Evolutionary conservation across 345 rosid genomes (phyloP).

Genomic region (Rhizophora mangle): DNA sequence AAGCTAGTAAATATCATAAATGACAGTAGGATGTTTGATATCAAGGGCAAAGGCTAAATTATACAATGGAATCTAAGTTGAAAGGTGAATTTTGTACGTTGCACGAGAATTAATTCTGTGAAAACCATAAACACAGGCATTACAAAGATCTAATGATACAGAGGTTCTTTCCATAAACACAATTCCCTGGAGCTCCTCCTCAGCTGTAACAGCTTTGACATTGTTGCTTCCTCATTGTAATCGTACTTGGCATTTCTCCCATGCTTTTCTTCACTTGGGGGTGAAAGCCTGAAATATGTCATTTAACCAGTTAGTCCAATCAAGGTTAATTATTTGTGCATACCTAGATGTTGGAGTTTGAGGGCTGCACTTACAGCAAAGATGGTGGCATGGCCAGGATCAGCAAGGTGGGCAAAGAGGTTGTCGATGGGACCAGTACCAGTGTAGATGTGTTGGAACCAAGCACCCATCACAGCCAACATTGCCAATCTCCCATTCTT

Average conservation of each 20-base stretch:
- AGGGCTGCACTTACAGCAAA: conserved; percentile 59
- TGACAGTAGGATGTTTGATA: background rate
- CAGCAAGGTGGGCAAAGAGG: conserved; percentile 92
- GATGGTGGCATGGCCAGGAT: conserved; percentile 94
- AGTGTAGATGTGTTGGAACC: conserved; percentile 98
- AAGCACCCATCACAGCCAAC: conserved; percentile 99
- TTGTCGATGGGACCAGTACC: conserved; percentile 98
- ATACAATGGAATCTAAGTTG: background rate
- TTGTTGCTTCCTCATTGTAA: background rate
- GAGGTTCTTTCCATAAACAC: conserved; percentile 23
- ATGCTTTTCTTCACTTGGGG: conserved; percentile 55
- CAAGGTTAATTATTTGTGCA: background rate
- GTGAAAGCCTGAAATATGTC: conserved; percentile 61
- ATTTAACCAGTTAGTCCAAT: background rate
- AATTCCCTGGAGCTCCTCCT: conserved; percentile 14
- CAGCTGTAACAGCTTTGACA: background rate
- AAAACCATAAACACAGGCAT: conserved; percentile 20
- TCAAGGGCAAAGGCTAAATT: background rate
- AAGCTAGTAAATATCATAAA: no score
- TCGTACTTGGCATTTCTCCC: background rate
- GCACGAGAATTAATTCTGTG: conserved; percentile 18
- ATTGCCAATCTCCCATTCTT: conserved; percentile 94
- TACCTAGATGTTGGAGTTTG: background rate
- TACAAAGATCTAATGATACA: conserved; percentile 29
- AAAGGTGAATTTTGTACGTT: conserved; percentile 37